Evolutionary conservation across 1,284 basidiomycete genomes (phyloP).

Genomic region (Termitomyces sp.): DNA sequence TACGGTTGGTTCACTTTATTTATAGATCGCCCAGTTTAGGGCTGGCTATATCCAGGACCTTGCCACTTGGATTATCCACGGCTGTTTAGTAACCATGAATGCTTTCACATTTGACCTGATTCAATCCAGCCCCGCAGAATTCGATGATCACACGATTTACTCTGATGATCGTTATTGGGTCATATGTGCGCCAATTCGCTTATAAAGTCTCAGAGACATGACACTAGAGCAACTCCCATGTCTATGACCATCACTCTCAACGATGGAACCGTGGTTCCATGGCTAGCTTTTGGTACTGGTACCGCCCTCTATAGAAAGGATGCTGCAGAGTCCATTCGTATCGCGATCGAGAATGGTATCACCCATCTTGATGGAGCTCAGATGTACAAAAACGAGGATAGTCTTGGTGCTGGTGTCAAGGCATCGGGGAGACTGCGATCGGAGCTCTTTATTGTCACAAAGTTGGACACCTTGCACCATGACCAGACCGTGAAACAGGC

Average conservation of each 20-base stretch:
- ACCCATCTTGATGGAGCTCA: conserved; percentile 74
- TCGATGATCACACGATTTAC: too few species aligned
- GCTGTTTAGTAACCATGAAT: too few species aligned
- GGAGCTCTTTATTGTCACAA: conserved; percentile 65
- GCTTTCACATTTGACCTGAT: too few species aligned
- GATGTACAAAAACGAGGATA: conserved; percentile 57
- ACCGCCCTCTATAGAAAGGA: conserved; percentile 54
- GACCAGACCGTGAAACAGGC: conserved; percentile 47
- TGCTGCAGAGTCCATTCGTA: conserved; percentile 41
- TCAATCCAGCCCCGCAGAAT: too few species aligned
- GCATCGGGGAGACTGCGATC: conserved; percentile 50
- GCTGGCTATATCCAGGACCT: too few species aligned
- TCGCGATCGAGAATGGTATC: conserved; percentile 59
- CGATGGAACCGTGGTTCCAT: conserved; percentile 53
- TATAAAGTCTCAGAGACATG: too few species aligned
- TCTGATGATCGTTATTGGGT: too few species aligned
- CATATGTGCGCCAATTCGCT: too few species aligned
- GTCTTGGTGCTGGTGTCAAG: conserved; percentile 49
- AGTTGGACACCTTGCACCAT: conserved; percentile 38
- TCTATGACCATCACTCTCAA: conserved; percentile 44
- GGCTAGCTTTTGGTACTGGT: conserved; percentile 69
- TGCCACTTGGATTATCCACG: too few species aligned
- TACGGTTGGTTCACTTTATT: conserved; percentile 12
- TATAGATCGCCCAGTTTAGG: conserved; percentile 35
- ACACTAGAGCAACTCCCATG: neutral